Percentiles rank a stretch among this genome's conserved stretches.
Evolutionary conservation across 148 eudicot genomes (phyloP).

Genomic region (Polygonum maritimum): DNA sequence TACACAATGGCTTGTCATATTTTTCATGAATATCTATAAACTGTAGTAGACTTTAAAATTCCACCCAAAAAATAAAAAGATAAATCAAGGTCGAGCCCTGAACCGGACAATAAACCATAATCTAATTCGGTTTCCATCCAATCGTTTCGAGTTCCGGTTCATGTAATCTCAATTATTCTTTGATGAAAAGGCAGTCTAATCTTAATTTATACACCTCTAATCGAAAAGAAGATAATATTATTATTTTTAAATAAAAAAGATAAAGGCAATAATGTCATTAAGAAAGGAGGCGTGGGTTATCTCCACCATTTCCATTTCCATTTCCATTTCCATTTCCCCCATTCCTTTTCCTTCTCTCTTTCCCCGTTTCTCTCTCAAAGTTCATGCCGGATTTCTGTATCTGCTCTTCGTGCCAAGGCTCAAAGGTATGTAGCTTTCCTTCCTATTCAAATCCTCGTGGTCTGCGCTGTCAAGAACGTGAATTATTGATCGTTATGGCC

Average conservation of each 20-base stretch:
- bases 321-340: background rate
- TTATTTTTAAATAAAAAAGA: background rate
- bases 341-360: conserved; percentile 2
- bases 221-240: conserved; percentile 1
- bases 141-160: background rate
- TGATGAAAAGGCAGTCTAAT: background rate
- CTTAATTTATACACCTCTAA: conserved; percentile 5
- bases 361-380: conserved; percentile 7
- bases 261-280: conserved; percentile 10
- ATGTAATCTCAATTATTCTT: background rate
- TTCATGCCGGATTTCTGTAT: background rate
- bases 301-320: conserved; percentile 14
- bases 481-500: background rate
- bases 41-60: too few species aligned
- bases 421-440: conserved; percentile 1
- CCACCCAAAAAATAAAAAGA: background rate
- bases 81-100: background rate
- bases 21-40: too few species aligned
- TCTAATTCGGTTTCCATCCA: background rate
- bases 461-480: background rate
- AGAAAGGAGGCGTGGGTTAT: conserved; percentile 20
- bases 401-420: conserved; percentile 1
- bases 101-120: background rate
- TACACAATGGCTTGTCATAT: too few species aligned
- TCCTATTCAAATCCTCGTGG: background rate